Base-by-base conservation (phyloP, 2,329 filamentous ascomycete genomes). In the Pestalotiopsis sp. region DNA sequence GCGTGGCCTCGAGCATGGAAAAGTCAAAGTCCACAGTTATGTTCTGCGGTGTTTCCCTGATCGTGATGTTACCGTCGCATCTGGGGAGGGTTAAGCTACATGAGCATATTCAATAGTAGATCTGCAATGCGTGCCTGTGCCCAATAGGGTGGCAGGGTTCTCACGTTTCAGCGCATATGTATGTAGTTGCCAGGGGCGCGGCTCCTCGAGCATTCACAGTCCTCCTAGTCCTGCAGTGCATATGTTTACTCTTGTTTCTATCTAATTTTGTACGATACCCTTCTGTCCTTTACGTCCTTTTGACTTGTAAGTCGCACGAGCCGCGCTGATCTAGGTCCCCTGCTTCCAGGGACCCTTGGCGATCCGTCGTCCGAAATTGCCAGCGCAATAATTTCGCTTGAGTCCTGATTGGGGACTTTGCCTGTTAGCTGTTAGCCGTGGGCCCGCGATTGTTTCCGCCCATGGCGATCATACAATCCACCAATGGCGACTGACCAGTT, bases 51-150 rank as follows among this genome's bases (percentile, higher is more conserved):
- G 17, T 52, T 38, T 20, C 27, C 59, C 5, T 27, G 59, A 20
- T 36, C n/a, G 36, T 62, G 31, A 62, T 62, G 59, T 62, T 39
- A 62, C 59, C 59, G 59, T 62, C 7, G 31, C 59, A 62, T 39
- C 27, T 59, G 57, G 23, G 57, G 11, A 27, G 57, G 57, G 57
- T 27, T 17, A 36, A 59, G 57, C 57, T 59, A 59, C 57, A 52
- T 52, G 45, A 52, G 45, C 45, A 20, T 9, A 52, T 23, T 59
- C 57, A 59, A 59, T 59, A 59, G 57, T 59, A 59, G 57, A 59
- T 59, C 57, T 59, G 57, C 57, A 59, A 36, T 14, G 14, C 23
- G 12, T 14, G 14, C 23, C 57, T 23, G 57, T 59, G 57, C 57
- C 57, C 57, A 59, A 59, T 59, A 23, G 23, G 20, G 6, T 27